Evolutionary conservation across 768 basidiomycete genomes (phyloP), one percentile per base, ranked within the genome.

Genomic region (Psilocybe tampanensis): DNA sequence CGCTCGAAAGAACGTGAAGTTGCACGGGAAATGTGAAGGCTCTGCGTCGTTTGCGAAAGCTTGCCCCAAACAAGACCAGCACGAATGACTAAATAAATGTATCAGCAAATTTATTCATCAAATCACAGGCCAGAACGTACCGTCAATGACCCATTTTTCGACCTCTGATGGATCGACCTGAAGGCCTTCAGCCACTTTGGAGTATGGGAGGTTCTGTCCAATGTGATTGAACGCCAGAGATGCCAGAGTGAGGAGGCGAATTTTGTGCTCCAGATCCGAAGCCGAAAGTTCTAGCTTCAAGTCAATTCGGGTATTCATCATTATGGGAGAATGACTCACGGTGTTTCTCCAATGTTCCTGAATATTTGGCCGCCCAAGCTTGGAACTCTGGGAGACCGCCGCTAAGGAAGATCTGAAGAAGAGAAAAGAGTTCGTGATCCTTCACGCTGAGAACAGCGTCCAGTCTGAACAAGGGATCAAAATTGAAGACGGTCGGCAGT

Each of bases 71-170:
- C 69, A 44, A 95, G 82, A 23, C 89, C 86, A 2, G 86, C 82
- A 52, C 93, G 90, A 63, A 95, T 93, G 54, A 89, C 93, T 94
- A 62, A 13, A 45, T 9, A 50, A 34, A 15, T 47, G 47, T 32
- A 52, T 55, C 54, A 36, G 39, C 34, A 54, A 22, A 58, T 54
- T 23, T 44, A 45, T 19, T 44, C 26, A 29, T 29, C 5, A 42
- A 32, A 26, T 3, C 42, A 44, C 57, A 15, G 29, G 36, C 12
- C n/a, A 15, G 29, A 51, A 49, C 77, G 58, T 66, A 93, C 92
- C 87, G 72, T 94, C 91, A 60, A 95, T 94, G 39, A 86, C 85
- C 91, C 92, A 94, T 65, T 83, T 86, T 69, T 95, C 94, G 24
- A 95, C 91, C 57, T 90, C 77, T 22, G 80, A 74, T 19, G 70